Evolutionary conservation across 257 asterid species (phyloP), one percentile per base, ranked within the genome.

Genomic region (Osmanthus fragrans): DNA sequence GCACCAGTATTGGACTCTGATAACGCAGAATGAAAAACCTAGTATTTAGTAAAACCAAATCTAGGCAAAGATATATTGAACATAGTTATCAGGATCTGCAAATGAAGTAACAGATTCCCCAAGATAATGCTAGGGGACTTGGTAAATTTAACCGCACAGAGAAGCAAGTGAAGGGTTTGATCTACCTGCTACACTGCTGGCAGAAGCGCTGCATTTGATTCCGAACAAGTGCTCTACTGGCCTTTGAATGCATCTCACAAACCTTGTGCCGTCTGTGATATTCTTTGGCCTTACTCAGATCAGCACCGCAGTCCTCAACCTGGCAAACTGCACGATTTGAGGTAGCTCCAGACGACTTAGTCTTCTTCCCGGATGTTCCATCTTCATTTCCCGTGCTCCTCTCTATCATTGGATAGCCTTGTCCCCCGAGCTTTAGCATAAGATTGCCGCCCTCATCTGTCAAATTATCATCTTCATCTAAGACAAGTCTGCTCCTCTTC

Each of bases 171-270:
- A 27, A 1, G 21, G 36, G 25, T 5, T 32, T n/a, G 68, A 79
- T 73, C 64, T 71, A 92, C 96, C 97, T 89, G 85, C 95, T 92
- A 80, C 97, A 92, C 88, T 90, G 97, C 85, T 91, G 96, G 83
- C 97, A 91, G 80, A 91, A 93, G 0, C 97, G 89, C 85, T 91
- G 97, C 97, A 92, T 86, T 80, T 86, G 85, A 79, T 88, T 89
- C 33, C 85, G 90, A 5, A 91, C 90, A 67, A 90, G 91, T 10
- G 96, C 96, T 74, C 79, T 82, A 77, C 75, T 85, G 70, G 92
- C 89, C 84, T 91, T 91, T 65, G 96, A 92, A 79, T 89, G 94
- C 86, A 84, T 82, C 90, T 90, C 89, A 78, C 97, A 92, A 51
- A 90, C 97, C 80, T 92, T 92, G 76, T 92, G 97, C 25, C 96